A percentile compares a stretch with the other conserved stretches of the same genome.
Conservation (phyloP, 192 early-diverging fungal genomes). For the Diversispora epigaea region DNA sequence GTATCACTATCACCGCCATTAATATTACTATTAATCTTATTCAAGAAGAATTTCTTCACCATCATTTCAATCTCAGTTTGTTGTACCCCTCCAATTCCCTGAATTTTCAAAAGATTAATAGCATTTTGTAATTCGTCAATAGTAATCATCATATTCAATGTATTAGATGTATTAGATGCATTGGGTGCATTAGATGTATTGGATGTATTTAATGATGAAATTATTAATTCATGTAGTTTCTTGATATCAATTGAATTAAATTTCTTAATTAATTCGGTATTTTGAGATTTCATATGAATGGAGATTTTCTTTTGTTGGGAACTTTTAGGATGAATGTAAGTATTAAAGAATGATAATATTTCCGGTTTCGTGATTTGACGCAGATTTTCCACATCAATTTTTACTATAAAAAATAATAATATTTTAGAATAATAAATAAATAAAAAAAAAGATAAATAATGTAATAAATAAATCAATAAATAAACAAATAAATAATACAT, state of each 20-base stretch:
- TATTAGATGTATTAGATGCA: conserved; percentile 35
- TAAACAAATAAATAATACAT: conserved; percentile 9
- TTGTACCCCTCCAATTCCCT: background rate
- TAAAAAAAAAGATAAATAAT: conserved; percentile 3
- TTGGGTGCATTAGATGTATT: too few relatives aligned
- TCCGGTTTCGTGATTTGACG: conserved; percentile 44
- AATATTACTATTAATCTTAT: background rate
- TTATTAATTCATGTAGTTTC: conserved; percentile 36
- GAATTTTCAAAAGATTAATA: background rate
- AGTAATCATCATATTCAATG: conserved; percentile 30
- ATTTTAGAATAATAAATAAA: background rate
- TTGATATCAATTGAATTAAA: conserved; percentile 40
- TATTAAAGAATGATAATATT: conserved; percentile 61
- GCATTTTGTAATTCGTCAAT: conserved; percentile 25
- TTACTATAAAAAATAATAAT: conserved; percentile 32
- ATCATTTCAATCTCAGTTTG: background rate
- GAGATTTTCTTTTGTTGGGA: conserved; percentile 59
- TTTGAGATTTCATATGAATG: conserved; percentile 65
- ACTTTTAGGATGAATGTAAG: conserved; percentile 56
- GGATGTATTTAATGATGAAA: conserved; percentile 37
- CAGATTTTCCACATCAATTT: conserved; percentile 63
- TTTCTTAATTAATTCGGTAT: conserved; percentile 13
- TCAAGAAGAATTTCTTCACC: background rate
- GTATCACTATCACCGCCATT: background rate
- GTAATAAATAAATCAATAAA: background rate